These are phyloP conservation scores for Colletotrichum australisinense DNA, from an alignment of 2,329 filamentous ascomycete species.

Conservation along the genomic window DNA sequence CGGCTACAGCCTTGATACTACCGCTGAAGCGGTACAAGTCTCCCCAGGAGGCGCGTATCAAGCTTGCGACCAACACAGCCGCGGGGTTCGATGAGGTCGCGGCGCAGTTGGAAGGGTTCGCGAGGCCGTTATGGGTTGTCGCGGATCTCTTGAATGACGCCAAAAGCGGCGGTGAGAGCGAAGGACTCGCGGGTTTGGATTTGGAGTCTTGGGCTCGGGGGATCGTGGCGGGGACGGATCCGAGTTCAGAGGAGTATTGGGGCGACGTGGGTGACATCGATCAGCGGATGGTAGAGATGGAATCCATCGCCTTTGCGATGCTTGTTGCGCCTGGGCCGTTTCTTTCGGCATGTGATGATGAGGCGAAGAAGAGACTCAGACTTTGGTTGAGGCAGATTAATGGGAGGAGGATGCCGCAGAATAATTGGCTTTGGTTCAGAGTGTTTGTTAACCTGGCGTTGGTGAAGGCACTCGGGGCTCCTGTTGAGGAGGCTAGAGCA, in stretches of 20 bases:
- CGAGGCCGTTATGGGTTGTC: constrained; percentile 41
- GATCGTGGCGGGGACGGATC: constrained; percentile 38
- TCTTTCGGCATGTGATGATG: constrained; percentile 39
- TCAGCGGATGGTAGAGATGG: constrained; percentile 60
- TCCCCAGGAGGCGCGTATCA: constrained; percentile 42
- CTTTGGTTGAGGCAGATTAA: constrained; percentile 53
- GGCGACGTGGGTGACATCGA: constrained; percentile 51
- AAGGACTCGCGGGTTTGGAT: neutral
- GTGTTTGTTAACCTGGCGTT: constrained; percentile 56
- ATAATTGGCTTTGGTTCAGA: constrained; percentile 59
- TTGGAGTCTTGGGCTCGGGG: constrained; percentile 39
- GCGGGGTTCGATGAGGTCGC: constrained; percentile 49
- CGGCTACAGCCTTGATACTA: constrained; percentile 40
- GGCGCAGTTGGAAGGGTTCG: constrained; percentile 51
- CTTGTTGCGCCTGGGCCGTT: constrained; percentile 50
- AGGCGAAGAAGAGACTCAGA: constrained; percentile 44
- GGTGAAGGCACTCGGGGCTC: constrained; percentile 48
- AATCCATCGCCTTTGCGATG: constrained; percentile 55
- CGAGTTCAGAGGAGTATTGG: constrained; percentile 49
- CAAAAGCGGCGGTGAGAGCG: constrained; percentile 41
- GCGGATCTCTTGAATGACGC: constrained; percentile 47
- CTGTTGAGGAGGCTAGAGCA: constrained; percentile 42
- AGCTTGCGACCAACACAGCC: constrained; percentile 43
- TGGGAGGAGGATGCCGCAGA: constrained; percentile 50
- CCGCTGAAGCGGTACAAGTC: constrained; percentile 44